These are phyloP conservation scores for Colletotrichum shisoi DNA, from an alignment of 2,329 filamentous ascomycete genomes.

Conservation along the genomic window DNA sequence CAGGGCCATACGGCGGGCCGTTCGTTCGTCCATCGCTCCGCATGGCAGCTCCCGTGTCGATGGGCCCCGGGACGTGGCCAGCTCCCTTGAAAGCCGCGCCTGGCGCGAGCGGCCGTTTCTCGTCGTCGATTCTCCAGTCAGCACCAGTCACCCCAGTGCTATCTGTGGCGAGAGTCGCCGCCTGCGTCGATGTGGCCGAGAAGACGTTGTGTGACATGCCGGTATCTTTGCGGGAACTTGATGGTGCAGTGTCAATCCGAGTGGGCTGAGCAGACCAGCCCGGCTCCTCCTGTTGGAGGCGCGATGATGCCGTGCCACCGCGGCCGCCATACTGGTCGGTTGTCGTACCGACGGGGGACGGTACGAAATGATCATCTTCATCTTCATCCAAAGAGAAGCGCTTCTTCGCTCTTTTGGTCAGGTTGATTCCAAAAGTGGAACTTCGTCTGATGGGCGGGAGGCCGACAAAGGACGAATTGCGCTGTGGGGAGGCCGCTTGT, in stretches of 20 bases:
- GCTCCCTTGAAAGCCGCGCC: slow-evolving; percentile 24
- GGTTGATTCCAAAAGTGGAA: slow-evolving; percentile 62
- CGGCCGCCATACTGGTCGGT: slow-evolving; percentile 1
- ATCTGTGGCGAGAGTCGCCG: slow-evolving; percentile 33
- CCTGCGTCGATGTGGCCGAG: slow-evolving; percentile 34
- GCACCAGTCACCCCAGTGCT: slow-evolving; percentile 20
- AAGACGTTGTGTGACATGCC: slow-evolving; percentile 13
- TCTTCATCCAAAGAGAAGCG: slow-evolving; percentile 48
- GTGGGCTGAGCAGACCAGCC: slow-evolving; percentile 11
- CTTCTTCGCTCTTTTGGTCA: slow-evolving; percentile 48
- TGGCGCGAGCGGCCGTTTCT: slow-evolving; percentile 30
- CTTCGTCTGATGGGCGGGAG: slow-evolving; percentile 66
- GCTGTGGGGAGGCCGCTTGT: slow-evolving; percentile 47
- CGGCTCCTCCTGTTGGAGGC: slow-evolving; percentile 4
- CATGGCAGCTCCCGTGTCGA: slow-evolving; percentile 18
- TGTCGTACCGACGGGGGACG: slow-evolving; percentile 12
- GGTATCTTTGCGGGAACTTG: slow-evolving; percentile 25
- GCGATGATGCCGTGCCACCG: neutral
- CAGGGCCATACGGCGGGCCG: slow-evolving; percentile 38
- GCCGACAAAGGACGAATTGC: slow-evolving; percentile 62
- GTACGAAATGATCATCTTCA: slow-evolving; percentile 44
- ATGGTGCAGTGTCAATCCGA: slow-evolving; percentile 22
- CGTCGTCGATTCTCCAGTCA: slow-evolving; percentile 29
- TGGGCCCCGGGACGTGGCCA: slow-evolving; percentile 12
- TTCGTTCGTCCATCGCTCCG: slow-evolving; percentile 41